These are phyloP conservation scores for Myochromella boudieri DNA, from an alignment of 768 basidiomycete genomes.

Conservation along the genomic window DNA sequence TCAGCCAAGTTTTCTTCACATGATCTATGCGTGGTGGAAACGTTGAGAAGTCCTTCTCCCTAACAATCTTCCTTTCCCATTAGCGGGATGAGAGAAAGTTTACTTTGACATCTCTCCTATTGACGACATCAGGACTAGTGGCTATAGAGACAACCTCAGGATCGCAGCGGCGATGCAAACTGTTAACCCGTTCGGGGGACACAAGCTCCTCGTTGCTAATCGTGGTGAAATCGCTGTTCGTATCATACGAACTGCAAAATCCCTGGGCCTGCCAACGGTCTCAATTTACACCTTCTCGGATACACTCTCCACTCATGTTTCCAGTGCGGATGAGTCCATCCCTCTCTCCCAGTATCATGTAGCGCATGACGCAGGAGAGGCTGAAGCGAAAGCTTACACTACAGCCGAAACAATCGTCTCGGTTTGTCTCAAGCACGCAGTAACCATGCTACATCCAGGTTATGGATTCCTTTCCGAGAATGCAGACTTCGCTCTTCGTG, in stretches of 20 bases:
- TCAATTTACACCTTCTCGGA: conserved; percentile 62
- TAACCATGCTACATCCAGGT: conserved; percentile 60
- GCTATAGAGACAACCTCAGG: no score
- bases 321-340: conserved; percentile 50
- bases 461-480: conserved; percentile 72
- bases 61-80: no score
- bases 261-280: conserved; percentile 51
- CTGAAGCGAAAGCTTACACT: conserved; percentile 48
- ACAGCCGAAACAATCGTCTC: conserved; percentile 35
- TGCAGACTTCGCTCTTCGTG: conserved; percentile 47
- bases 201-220: conserved; percentile 66
- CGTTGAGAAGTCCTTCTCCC: no score
- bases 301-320: conserved; percentile 56
- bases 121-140: no score
- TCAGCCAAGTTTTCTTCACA: no score
- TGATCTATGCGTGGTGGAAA: no score
- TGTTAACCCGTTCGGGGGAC: conserved; percentile 23
- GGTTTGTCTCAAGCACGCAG: conserved; percentile 38
- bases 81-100: no score
- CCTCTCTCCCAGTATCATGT: conserved; percentile 22
- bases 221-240: conserved; percentile 73
- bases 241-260: conserved; percentile 55
- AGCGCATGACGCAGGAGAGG: conserved; percentile 6
- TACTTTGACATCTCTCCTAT: no score
- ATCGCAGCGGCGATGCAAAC: no score